phyloP scores from a whole-genome alignment of 345 rosid species.

The Limnanthes douglasii region DNA sequence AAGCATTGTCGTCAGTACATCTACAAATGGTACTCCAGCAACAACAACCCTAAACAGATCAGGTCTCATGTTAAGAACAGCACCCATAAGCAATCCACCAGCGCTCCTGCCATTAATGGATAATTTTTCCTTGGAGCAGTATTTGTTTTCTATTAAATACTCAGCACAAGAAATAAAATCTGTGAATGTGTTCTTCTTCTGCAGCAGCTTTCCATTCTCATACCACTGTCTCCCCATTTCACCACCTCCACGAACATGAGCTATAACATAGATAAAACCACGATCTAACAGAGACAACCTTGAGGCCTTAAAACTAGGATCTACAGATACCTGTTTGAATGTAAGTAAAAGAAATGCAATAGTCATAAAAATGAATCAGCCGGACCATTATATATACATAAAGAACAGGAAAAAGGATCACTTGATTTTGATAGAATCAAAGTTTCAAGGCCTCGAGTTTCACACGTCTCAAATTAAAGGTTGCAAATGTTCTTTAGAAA shows the following conservation, averaged over 20 bases:
- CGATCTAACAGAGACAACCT: slow-evolving; percentile 83
- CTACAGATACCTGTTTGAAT: slow-evolving; percentile 36
- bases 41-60: slow-evolving; percentile 83
- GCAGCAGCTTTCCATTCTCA: slow-evolving; percentile 75
- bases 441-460: no score
- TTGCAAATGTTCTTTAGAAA: no score
- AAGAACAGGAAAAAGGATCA: no score
- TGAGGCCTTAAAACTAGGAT: slow-evolving; percentile 59
- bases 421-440: no score
- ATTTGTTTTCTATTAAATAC: slow-evolving; percentile 47
- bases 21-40: slow-evolving; percentile 95
- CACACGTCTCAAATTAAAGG: no score
- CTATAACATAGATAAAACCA: slow-evolving; percentile 70
- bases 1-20: slow-evolving; percentile 88
- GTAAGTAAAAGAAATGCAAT: no score
- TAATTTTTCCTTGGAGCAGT: slow-evolving; percentile 63
- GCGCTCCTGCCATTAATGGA: slow-evolving; percentile 92
- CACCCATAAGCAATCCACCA: slow-evolving; percentile 87
- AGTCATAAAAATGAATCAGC: no score
- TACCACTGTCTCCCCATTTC: slow-evolving; percentile 99
- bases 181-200: slow-evolving; percentile 79
- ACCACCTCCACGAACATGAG: slow-evolving; percentile 97
- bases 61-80: slow-evolving; percentile 95
- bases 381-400: no score
- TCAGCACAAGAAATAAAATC: slow-evolving; percentile 85